Evolutionary conservation across 1,284 basidiomycete genomes (phyloP).

Genomic region (Ustilago bromivora): DNA sequence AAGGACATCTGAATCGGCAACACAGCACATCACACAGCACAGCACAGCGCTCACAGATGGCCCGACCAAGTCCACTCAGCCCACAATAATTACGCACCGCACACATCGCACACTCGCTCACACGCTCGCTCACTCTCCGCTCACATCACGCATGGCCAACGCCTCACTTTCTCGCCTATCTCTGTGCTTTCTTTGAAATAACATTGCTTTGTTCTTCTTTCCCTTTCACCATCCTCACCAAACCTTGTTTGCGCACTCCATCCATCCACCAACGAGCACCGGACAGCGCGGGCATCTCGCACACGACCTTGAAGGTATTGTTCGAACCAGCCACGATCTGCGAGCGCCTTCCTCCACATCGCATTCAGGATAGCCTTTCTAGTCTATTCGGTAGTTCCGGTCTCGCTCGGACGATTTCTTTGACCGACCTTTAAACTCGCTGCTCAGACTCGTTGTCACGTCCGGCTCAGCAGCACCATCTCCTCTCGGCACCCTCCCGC

Average conservation of each 20-base stretch:
- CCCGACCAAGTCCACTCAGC: conserved; percentile 2
- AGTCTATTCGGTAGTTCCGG: background rate
- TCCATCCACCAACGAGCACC: background rate
- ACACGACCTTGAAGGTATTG: background rate
- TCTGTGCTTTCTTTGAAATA: background rate
- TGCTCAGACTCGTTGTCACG: too few relatives aligned
- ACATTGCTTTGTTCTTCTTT: background rate
- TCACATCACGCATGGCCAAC: background rate
- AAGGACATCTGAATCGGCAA: background rate
- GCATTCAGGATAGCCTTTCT: conserved; percentile 5
- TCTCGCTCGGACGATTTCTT: background rate
- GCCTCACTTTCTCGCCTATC: conserved; percentile 2
- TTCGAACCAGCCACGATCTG: background rate
- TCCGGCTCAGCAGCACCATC: too few relatives aligned
- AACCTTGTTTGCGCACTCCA: conserved; percentile 11
- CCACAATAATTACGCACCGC: conserved; percentile 7
- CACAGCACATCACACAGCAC: background rate
- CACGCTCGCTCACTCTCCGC: background rate
- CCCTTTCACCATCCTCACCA: conserved; percentile 5
- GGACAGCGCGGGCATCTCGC: background rate
- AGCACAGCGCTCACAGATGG: background rate
- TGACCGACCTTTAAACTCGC: too few relatives aligned
- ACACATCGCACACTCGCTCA: conserved; percentile 9
- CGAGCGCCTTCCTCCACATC: conserved; percentile 2
- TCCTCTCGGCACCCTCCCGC: background rate